These are phyloP conservation scores for Phialocephala sp. DNA, from an alignment of 2,329 filamentous ascomycete genomes.

Conservation along the genomic window DNA sequence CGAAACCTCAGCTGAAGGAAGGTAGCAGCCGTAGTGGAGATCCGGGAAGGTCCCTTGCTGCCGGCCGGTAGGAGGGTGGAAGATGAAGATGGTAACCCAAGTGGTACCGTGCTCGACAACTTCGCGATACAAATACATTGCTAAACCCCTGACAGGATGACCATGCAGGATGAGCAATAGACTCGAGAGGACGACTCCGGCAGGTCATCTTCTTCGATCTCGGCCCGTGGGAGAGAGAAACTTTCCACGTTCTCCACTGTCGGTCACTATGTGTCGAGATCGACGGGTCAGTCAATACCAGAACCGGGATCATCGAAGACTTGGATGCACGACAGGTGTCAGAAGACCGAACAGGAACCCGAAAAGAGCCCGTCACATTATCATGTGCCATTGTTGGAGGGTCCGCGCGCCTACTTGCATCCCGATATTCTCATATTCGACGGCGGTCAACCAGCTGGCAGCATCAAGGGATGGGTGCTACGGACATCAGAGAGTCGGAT, in stretches of 20 bases:
- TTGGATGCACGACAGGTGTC: neutral
- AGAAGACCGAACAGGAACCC: neutral
- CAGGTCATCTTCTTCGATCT: neutral
- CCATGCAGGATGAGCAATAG: no score
- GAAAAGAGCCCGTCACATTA: neutral
- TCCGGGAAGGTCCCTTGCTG: neutral
- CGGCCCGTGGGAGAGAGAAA: neutral
- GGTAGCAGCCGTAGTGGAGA: neutral
- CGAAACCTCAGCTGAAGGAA: neutral
- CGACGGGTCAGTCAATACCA: neutral
- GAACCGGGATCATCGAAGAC: neutral
- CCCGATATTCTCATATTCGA: neutral
- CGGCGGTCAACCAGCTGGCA: neutral
- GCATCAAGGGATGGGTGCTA: neutral
- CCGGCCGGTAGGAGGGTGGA: neutral
- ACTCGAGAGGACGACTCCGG: no score
- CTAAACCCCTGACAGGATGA: neutral
- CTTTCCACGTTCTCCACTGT: neutral
- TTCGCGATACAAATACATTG: neutral
- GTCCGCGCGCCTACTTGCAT: neutral
- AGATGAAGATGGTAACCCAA: neutral
- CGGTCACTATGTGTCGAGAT: neutral
- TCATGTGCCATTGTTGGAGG: neutral
- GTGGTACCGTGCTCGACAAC: neutral
- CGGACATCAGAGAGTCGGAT: neutral